phyloP scores from a whole-genome alignment of 805 yeast species.

The Ogataea nitratoaversa region DNA sequence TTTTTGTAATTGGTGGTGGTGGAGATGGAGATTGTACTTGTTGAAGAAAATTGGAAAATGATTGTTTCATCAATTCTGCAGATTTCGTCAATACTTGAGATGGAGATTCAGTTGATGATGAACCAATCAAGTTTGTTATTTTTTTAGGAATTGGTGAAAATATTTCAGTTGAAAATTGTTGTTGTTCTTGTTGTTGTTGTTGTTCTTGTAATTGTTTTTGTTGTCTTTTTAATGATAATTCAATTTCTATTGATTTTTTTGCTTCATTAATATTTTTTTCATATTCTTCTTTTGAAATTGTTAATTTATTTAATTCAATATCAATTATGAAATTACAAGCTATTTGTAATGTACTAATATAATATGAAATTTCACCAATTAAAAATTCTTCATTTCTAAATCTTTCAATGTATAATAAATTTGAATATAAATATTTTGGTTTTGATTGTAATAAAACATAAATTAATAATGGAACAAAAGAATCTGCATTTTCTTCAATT shows the following conservation, averaged over 20 bases:
- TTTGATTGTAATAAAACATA: conserved; percentile 70
- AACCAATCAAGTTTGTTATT: conserved; percentile 21
- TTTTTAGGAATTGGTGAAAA: conserved; percentile 24
- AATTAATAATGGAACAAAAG: conserved; percentile 85
- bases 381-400: conserved; percentile 73
- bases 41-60: conserved; percentile 23
- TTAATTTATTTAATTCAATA: conserved; percentile 52
- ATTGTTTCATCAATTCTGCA: conserved; percentile 34
- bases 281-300: conserved; percentile 58
- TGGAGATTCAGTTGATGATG: conserved; percentile 27
- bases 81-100: conserved; percentile 33
- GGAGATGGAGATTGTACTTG: conserved; percentile 12
- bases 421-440: conserved; percentile 64
- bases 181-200: conserved; percentile 5
- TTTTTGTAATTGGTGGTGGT: conserved; percentile 7
- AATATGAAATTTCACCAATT: conserved; percentile 87
- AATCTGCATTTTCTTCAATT: conserved; percentile 84
- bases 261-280: conserved; percentile 41
- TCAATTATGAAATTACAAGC: conserved; percentile 77
- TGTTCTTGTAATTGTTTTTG: conserved; percentile 13
- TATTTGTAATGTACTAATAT: conserved; percentile 83
- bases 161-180: conserved; percentile 4
- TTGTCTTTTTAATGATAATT: too few species aligned
- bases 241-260: too few species aligned
- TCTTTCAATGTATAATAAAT: conserved; percentile 78